Evolutionary conservation across 163 green algal species (phyloP), one percentile per base, ranked within the genome.

Genomic region (Volvox carteri): DNA sequence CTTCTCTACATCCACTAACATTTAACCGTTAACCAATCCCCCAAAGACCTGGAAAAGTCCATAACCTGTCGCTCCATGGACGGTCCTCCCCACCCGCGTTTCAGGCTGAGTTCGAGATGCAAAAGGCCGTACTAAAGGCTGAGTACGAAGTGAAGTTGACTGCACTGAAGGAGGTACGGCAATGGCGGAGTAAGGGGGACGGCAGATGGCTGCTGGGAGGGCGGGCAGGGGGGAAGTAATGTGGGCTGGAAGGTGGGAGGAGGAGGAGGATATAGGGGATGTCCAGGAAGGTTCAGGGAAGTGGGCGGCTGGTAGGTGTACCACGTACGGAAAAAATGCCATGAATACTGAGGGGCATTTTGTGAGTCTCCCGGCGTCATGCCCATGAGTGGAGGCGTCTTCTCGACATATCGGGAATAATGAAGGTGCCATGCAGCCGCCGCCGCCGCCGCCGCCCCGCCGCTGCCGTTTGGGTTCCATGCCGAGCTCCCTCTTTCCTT

Each of bases 61-160:
- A n/a, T n/a, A n/a, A n/a, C n/a, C n/a, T n/a, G n/a, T n/a, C n/a
- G n/a, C n/a, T n/a, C n/a, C n/a, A n/a, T n/a, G n/a, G n/a, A n/a
- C n/a, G n/a, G n/a, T n/a, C 73, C 42, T 21, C 5, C 44, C 73
- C 41, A 41, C 73, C 28, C 44, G 65, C 30, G 25, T 41, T 30
- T n/a, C 83, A 88, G 83, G 83, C 83, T 23, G 48, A 88, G 83
- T 88, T 88, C 23, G 83, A 88, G 48, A 74, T 88, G 83, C 83
- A 88, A 37, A 81, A 81, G 67, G 67, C 83, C 7, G 83, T 88
- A 35, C 68, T 88, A 6, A 81, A 88, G 83, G 68, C 83, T 9
- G 83, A 88, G 68, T 88, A 88, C 50, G 83, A 88, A 67, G 83
- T 88, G 48, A 88, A 81, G 83, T n/a, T 88, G 37, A 81, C 37